Base-by-base conservation (phyloP, 2,329 filamentous ascomycete genomes). In the Cordyceps cateniannulata region DNA sequence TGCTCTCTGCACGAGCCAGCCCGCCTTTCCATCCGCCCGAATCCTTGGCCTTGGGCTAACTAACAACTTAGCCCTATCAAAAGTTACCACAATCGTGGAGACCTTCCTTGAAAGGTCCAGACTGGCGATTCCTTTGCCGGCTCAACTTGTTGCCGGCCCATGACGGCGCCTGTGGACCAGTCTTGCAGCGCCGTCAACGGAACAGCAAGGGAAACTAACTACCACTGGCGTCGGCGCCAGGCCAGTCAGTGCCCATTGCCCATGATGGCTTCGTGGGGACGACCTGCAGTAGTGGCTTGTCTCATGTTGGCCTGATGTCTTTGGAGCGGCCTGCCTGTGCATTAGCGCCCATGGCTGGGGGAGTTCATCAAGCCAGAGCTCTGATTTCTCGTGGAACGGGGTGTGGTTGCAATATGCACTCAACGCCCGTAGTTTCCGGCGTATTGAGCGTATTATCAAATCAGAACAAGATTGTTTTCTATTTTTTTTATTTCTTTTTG, bases 271-370 rank as follows among this genome's bases (percentile, higher is more conserved):
- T 32, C 56, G 45, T 59, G 35, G 47, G 22, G 38, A 42, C 32
- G 5, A 9, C 18, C 32, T 27, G 18, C 32, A 58, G 40, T 42
- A 29, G 55, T 25, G 22, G 38, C 32, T 14, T 49, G 44, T 38
- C 45, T 48, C 56, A 59, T 44, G 35, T 44, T 59, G 38, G 56
- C 47, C 56, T 32, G 47, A 59, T 51, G 40, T 42, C 22, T 22
- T 14, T 12, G 20, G 29, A 14, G 32, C 29, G 24, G 25, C 45
- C 16, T 42, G 32, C 35, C 32, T 32, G 16, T 32, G 56, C 32
- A 44, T 59, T 59, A 59, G 56, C 56, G 47, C 32, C 32, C 24
- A 10, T 29, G 18, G 25, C 22, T 50, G 22, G 16, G n/a, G 47
- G 29, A 14, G 14, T 47, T 47, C 25, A 45, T 16, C 7, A 18